Evolutionary conservation across 805 yeast species (phyloP), one percentile per base, ranked within the genome.

Genomic region (Saturnispora diversa): DNA sequence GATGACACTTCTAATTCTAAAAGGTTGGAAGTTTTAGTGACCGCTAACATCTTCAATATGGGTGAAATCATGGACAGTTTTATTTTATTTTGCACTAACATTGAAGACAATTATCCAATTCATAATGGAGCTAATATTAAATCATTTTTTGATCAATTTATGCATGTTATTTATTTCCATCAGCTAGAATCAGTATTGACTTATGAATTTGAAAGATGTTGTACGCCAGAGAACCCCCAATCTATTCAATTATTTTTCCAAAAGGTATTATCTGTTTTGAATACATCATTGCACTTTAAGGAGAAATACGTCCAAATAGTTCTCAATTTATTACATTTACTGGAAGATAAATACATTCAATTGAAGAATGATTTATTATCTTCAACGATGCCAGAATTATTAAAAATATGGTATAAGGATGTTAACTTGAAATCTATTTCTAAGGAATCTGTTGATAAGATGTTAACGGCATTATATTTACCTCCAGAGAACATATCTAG

Each of bases 11-110:
- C 19, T 5, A 31, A 42, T 16, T 69, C 69, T 44, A 66, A 75
- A 17, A 70, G 73, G 49, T 79, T 80, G 39, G 78, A 80, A 45
- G 69, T 78, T 3, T 59, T 85, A 28, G 82, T 84, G 2, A 75
- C 78, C 1, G 77, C 85, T 2, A 77, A 77, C 52, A 70, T 86
- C 12, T 77, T 82, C 59, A 85, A 87, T 51, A 84, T 88, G 80
- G 71, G 88, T 48, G 70, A 83, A 5, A 71, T 87, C 12, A 59
- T 85, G 36, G 95, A 83, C 43, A 79, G 84, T 28, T 75, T 85
- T 28, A 66, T 85, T 35, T 62, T 77, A 10, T 85, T 84, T 52
- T 65, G 77, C 20, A 78, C 83, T 33, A 77, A 84, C 2, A 63
- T 83, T 1, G 62, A 68, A 9, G 50, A 67, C 2, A 52, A 69